Conservation (phyloP, 305 asterid species). For the Ilex paraguariensis region DNA sequence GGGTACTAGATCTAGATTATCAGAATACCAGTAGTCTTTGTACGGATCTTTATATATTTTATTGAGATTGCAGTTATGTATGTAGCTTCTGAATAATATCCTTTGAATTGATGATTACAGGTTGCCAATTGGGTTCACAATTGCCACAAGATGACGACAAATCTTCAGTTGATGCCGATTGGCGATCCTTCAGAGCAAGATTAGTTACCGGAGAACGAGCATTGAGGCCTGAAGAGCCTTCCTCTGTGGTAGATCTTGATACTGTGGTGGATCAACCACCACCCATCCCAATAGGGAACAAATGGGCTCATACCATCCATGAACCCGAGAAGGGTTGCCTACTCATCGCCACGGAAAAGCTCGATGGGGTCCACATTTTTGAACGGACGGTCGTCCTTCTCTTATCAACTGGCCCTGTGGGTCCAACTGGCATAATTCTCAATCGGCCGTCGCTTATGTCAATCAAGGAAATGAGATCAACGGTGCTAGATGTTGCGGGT, state of each 20-base stretch:
- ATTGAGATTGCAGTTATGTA: neutral
- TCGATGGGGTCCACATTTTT: constrained; percentile 86
- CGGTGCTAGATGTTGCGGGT: constrained; percentile 40
- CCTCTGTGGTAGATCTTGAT: constrained; percentile 30
- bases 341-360: constrained; percentile 72
- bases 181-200: constrained; percentile 78
- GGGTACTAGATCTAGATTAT: neutral
- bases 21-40: no score
- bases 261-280: constrained; percentile 15
- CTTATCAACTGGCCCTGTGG: constrained; percentile 55
- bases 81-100: neutral
- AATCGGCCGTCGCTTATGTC: constrained; percentile 92
- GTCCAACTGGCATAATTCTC: constrained; percentile 71
- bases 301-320: constrained; percentile 77
- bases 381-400: constrained; percentile 71
- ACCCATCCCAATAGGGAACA: constrained; percentile 36
- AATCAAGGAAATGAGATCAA: constrained; percentile 65
- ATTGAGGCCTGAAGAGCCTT: constrained; percentile 17
- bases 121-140: constrained; percentile 40
- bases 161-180: constrained; percentile 36
- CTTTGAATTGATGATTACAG: constrained; percentile 14
- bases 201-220: constrained; percentile 49
- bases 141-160: constrained; percentile 49
- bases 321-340: constrained; percentile 84
- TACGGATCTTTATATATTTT: no score